Percentiles rank a stretch among this genome's conserved stretches.
Evolutionary conservation across 2,329 filamentous ascomycete genomes (phyloP).

Genomic region (Colletotrichum sidae): DNA sequence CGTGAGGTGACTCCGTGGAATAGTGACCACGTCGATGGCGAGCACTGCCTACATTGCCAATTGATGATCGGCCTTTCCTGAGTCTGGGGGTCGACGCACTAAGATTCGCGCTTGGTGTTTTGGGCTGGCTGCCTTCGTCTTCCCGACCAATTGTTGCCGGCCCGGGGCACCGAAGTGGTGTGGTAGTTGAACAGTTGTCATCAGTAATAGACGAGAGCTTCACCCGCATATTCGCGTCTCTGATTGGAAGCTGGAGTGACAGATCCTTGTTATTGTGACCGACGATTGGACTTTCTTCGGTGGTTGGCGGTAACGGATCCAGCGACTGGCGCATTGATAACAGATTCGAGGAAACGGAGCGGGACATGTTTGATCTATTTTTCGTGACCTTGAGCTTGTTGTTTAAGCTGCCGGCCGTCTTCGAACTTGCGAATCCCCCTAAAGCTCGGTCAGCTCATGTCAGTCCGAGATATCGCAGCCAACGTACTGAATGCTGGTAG

Average conservation of each 20-base stretch:
- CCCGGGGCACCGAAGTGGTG: too few relatives aligned
- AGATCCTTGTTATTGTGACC: not conserved
- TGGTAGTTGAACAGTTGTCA: too few relatives aligned
- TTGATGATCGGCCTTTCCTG: not conserved
- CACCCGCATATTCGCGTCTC: too few relatives aligned
- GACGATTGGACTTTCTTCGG: constrained; percentile 43
- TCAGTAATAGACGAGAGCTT: too few relatives aligned
- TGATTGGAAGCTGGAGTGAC: not conserved
- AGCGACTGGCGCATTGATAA: constrained; percentile 33
- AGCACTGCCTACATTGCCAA: not conserved
- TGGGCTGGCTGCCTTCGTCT: too few relatives aligned
- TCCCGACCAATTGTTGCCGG: not conserved
- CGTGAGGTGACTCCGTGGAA: constrained; percentile 21
- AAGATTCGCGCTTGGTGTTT: too few relatives aligned
- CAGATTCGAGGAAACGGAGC: constrained; percentile 35
- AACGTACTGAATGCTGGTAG: constrained; percentile 44
- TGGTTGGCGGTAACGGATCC: constrained; percentile 44
- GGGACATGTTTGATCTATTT: constrained; percentile 35
- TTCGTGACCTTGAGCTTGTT: constrained; percentile 37
- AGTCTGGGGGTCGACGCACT: too few relatives aligned
- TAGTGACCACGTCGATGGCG: not conserved
- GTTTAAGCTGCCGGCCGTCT: constrained; percentile 4
- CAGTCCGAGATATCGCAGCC: not conserved
- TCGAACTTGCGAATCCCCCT: constrained; percentile 23
- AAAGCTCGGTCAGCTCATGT: constrained; percentile 19